Conservation (phyloP, 202 grass and related monocot genomes). For the Schoenoplectus triqueter region DNA sequence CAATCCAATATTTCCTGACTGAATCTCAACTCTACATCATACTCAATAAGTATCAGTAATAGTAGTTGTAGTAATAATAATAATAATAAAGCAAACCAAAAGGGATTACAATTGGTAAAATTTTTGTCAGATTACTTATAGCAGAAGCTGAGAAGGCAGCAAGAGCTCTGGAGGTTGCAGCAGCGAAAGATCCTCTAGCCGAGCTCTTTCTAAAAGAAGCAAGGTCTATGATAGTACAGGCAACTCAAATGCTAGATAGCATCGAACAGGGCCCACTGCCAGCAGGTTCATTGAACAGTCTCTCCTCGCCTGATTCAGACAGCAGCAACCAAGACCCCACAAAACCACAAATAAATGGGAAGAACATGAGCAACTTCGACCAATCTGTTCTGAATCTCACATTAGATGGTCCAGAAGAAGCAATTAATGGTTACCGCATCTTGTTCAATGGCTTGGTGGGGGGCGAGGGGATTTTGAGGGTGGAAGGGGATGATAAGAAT, state of each 20-base stretch:
- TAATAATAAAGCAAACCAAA: background rate
- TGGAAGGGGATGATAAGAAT: slow-evolving; percentile 33
- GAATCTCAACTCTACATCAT: background rate
- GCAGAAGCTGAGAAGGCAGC: slow-evolving; percentile 79
- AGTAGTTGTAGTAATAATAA: background rate
- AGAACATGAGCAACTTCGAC: slow-evolving; percentile 42
- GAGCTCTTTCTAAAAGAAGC: slow-evolving; percentile 75
- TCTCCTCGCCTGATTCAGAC: slow-evolving; percentile 34
- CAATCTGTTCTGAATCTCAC: slow-evolving; percentile 38
- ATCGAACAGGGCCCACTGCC: slow-evolving; percentile 42
- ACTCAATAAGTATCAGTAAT: too few relatives aligned
- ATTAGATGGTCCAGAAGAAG: slow-evolving; percentile 34
- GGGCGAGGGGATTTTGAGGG: slow-evolving; percentile 23
- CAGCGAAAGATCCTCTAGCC: slow-evolving; percentile 56
- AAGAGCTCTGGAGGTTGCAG: slow-evolving; percentile 67
- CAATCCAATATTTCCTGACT: background rate
- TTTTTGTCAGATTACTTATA: slow-evolving; percentile 67
- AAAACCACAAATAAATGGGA: slow-evolving; percentile 56
- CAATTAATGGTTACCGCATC: slow-evolving; percentile 26
- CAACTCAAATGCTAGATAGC: slow-evolving; percentile 54
- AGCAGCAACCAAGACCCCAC: slow-evolving; percentile 35
- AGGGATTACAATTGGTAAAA: too few relatives aligned
- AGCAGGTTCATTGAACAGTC: slow-evolving; percentile 38
- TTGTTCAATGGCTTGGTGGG: slow-evolving; percentile 29
- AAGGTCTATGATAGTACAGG: slow-evolving; percentile 72